Percentiles rank a stretch among this genome's conserved stretches.
Conservation (phyloP, 2,329 filamentous ascomycete species). For the Colletotrichum salicis region DNA sequence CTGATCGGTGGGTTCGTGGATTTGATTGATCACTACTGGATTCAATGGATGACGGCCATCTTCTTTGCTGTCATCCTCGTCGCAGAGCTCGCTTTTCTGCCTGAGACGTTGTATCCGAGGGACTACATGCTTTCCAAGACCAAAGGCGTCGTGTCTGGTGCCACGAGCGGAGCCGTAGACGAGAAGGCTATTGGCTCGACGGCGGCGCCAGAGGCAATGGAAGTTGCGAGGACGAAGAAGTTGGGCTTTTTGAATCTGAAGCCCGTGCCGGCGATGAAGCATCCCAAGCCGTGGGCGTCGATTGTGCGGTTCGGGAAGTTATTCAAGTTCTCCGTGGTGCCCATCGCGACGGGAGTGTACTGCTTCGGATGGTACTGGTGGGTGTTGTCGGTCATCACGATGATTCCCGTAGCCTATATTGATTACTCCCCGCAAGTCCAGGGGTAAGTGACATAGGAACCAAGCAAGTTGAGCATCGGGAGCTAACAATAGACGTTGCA, state of each 20-base stretch:
- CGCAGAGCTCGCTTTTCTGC: slow-evolving; percentile 60
- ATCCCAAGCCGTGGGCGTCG: slow-evolving; percentile 60
- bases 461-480: not conserved
- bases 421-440: slow-evolving; percentile 60
- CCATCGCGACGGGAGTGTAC: slow-evolving; percentile 58
- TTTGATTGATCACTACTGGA: slow-evolving; percentile 59
- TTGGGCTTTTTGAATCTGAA: slow-evolving; percentile 57
- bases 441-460: slow-evolving; percentile 44
- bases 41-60: slow-evolving; percentile 65
- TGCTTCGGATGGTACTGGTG: slow-evolving; percentile 68
- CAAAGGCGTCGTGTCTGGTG: not conserved
- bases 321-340: slow-evolving; percentile 57
- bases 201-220: slow-evolving; percentile 26
- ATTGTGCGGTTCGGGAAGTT: slow-evolving; percentile 56
- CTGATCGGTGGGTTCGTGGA: slow-evolving; percentile 62
- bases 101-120: slow-evolving; percentile 67
- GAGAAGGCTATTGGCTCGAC: slow-evolving; percentile 33
- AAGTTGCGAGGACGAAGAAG: slow-evolving; percentile 50
- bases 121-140: slow-evolving; percentile 54
- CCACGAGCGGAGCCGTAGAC: slow-evolving; percentile 14
- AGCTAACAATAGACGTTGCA: slow-evolving; percentile 1
- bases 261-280: slow-evolving; percentile 60
- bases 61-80: slow-evolving; percentile 59
- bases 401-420: slow-evolving; percentile 63
- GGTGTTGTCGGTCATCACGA: slow-evolving; percentile 62